Percentiles rank a stretch among this genome's conserved stretches.
phyloP scores from a whole-genome alignment of 805 yeast genomes.

The Nakazawaea sp. region DNA sequence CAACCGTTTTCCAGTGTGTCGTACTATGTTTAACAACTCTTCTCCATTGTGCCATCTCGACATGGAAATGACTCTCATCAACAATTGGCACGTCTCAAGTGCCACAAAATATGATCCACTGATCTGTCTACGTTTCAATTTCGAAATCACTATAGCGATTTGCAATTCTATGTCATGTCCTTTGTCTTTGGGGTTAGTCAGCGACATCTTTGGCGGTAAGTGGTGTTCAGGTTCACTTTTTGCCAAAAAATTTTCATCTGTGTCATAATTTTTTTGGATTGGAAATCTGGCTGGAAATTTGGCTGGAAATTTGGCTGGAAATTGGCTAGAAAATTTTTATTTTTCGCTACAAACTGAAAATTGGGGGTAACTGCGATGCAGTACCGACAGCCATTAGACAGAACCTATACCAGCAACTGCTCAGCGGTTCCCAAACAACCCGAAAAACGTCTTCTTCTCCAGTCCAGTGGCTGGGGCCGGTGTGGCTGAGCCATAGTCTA shows the following conservation, averaged over 20 bases:
- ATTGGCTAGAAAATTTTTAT: neutral
- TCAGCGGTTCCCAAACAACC: constrained; percentile 52
- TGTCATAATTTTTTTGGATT: no score
- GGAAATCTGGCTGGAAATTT: no score
- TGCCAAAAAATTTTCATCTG: no score
- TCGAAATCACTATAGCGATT: constrained; percentile 27
- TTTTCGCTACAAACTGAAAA: neutral
- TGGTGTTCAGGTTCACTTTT: no score
- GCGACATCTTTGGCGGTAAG: constrained; percentile 9
- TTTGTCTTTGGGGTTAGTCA: constrained; percentile 9
- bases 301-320: no score
- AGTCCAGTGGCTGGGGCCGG: constrained; percentile 19
- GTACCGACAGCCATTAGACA: no score
- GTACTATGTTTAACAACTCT: constrained; percentile 64
- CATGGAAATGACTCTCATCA: constrained; percentile 83
- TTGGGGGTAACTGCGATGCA: no score
- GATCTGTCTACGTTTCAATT: constrained; percentile 79
- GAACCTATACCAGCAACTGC: no score
- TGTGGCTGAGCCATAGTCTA: constrained; percentile 35
- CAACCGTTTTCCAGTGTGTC: constrained; percentile 64
- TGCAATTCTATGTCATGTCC: constrained; percentile 15
- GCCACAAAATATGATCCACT: constrained; percentile 80
- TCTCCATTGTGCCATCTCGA: constrained; percentile 81
- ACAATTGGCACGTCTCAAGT: constrained; percentile 75
- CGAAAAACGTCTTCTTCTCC: constrained; percentile 65